Base-by-base conservation (phyloP, 139 green algal genomes). In the Volvox africanus region DNA sequence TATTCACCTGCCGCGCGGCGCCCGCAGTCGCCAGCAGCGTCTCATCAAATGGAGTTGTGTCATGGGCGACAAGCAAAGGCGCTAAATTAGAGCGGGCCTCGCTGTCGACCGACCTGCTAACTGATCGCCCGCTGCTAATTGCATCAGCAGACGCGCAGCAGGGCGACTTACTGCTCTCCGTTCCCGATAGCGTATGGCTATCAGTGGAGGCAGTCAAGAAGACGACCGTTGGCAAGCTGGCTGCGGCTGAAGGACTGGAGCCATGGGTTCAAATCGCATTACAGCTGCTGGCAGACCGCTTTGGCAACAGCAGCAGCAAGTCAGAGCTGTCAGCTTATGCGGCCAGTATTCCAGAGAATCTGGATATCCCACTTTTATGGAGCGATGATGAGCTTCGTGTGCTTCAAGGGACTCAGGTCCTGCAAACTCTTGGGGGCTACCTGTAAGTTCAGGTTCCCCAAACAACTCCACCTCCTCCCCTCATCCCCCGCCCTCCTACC, bases 261-360 rank as follows among this genome's bases (percentile, higher is more conserved):
- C 92, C 96, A 19, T 99, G 97, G 97, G 78, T 98, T 86, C 94
- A 96, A 82, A 55, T 98, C 1, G 93, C 97, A 12, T 91, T 99
- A 37, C 93, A 96, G 44, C 89, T 99, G n/a, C 77, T 98, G 19
- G 80, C 94, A n/a, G 96, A 97, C 80, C 90, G 92, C 3, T 44
- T 69, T 71, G 86, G 89, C 36, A 36, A 62, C 44, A 55, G 44
- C 36, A 36, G 69, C 44, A 1, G 28, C 73, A 69, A 79, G 67
- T 89, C 88, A 2, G 81, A 78, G 61, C 96, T 94, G 92, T 62
- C 69, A 0, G 16, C 87, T 3, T 98, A 97, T 89, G 35, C 97
- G 0, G 73, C 62, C 0, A 82, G 55, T 35, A 88, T 98, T 87
- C 96, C 96, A 0, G 78, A 77, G 17, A 73, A 86, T 2, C 88